phyloP scores from a whole-genome alignment of 345 rosid species.

The Dovyalis caffra region DNA sequence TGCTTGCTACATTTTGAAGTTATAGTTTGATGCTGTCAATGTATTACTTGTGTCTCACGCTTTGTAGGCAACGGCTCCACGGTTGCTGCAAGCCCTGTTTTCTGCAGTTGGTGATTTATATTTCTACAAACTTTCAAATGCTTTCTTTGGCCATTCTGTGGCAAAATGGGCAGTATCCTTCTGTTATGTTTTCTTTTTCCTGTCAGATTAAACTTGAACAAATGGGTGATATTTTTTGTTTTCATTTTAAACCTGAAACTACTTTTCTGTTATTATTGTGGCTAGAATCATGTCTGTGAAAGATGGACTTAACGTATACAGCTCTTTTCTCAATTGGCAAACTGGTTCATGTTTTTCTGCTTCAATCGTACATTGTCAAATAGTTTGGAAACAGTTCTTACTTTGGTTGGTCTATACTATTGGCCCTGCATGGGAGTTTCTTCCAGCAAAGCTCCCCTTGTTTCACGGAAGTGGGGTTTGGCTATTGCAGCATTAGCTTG shows the following conservation, averaged over 20 bases:
- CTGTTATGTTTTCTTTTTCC: slow-evolving; percentile 3
- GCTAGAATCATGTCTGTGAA: slow-evolving; percentile 1
- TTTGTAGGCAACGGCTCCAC: slow-evolving; percentile 65
- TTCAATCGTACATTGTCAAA: slow-evolving; percentile 88
- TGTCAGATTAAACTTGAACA: not conserved
- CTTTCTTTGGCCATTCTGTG: slow-evolving; percentile 49
- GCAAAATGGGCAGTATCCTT: slow-evolving; percentile 94
- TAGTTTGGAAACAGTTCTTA: slow-evolving; percentile 88
- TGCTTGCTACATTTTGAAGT: not conserved
- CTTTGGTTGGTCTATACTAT: slow-evolving; percentile 70
- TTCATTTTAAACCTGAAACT: not conserved
- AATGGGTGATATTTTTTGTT: not conserved
- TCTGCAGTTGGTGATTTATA: slow-evolving; percentile 89
- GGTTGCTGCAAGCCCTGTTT: slow-evolving; percentile 75
- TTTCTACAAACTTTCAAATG: slow-evolving; percentile 61
- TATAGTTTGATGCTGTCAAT: not conserved
- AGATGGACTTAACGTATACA: slow-evolving; percentile 50
- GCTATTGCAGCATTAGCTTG: slow-evolving; percentile 76
- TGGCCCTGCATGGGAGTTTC: slow-evolving; percentile 80
- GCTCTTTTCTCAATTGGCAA: slow-evolving; percentile 77
- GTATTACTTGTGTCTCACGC: not conserved
- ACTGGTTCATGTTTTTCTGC: slow-evolving; percentile 93
- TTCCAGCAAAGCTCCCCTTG: slow-evolving; percentile 36
- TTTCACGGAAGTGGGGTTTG: slow-evolving; percentile 73
- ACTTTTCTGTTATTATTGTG: not conserved